A percentile compares a stretch with the other conserved stretches of the same genome.
Conservation (phyloP, 2,329 filamentous ascomycete genomes). For the Dryadomyces quercus-mongolicae region DNA sequence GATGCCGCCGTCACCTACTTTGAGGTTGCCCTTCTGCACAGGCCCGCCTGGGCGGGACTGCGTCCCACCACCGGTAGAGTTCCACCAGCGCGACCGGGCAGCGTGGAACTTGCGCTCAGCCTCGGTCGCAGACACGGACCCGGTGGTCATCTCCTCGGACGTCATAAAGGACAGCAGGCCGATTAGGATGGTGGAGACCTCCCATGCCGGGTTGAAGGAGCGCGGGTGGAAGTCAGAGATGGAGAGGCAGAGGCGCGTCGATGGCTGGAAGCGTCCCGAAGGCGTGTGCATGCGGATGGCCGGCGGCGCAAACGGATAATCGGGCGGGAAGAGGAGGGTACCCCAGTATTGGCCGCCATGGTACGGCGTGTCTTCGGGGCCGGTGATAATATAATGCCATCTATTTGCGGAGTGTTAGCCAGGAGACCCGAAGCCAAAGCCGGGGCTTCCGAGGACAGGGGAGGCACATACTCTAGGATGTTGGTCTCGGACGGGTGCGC, state of each 20-base stretch:
- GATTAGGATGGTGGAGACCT: conserved; percentile 91
- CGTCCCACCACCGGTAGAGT: conserved; percentile 80
- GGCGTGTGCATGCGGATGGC: conserved; percentile 99
- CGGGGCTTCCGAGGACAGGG: background rate
- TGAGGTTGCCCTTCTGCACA: conserved; percentile 63
- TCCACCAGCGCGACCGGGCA: conserved; percentile 82
- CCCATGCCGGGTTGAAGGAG: conserved; percentile 97
- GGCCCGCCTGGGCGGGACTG: conserved; percentile 39
- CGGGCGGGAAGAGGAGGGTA: conserved; percentile 84
- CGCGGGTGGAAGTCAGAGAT: conserved; percentile 98
- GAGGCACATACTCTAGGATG: conserved; percentile 68
- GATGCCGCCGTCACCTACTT: conserved; percentile 80
- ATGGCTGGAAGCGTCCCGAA: conserved; percentile 87
- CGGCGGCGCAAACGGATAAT: conserved; percentile 94
- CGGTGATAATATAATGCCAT: conserved; percentile 94
- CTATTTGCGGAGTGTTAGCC: conserved; percentile 24
- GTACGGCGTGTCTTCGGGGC: conserved; percentile 88
- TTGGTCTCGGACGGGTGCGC: conserved; percentile 85
- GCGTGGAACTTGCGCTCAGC: conserved; percentile 70
- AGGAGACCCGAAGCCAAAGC: background rate
- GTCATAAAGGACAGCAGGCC: conserved; percentile 97
- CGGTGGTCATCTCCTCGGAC: conserved; percentile 96
- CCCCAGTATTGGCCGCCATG: conserved; percentile 97
- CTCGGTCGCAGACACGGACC: conserved; percentile 66
- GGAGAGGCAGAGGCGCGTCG: conserved; percentile 80